phyloP scores from a whole-genome alignment of 2,329 filamentous ascomycete species.

The Grosmannia serpens region DNA sequence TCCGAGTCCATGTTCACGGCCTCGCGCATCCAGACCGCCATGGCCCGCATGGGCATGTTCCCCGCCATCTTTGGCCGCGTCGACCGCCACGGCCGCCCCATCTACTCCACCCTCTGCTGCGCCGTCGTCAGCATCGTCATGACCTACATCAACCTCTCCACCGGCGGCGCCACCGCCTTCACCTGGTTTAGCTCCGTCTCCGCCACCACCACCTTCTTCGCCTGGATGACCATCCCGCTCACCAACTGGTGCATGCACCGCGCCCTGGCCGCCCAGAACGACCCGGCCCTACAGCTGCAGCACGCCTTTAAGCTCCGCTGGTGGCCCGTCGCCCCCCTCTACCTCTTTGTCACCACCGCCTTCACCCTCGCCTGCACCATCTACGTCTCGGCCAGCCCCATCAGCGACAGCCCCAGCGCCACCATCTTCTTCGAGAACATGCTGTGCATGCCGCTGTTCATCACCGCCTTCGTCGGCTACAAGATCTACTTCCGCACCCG shows the following conservation, averaged over 20 bases:
- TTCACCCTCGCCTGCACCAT: constrained; percentile 6
- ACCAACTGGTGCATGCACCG: constrained; percentile 10
- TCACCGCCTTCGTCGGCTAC: constrained; percentile 5
- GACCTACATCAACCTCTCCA: constrained; percentile 10
- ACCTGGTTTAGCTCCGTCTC: constrained; percentile 10
- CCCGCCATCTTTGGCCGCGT: constrained; percentile 8
- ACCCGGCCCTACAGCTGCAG: constrained; percentile 4
- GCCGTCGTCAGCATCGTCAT: constrained; percentile 6
- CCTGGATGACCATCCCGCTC: constrained; percentile 9
- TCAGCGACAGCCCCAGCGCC: constrained; percentile 2
- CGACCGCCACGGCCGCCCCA: constrained; percentile 6
- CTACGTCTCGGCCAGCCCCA: constrained; percentile 8
- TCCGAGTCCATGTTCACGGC: constrained; percentile 10
- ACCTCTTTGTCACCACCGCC: constrained; percentile 4
- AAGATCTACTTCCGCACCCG: constrained; percentile 9
- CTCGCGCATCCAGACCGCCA: constrained; percentile 9
- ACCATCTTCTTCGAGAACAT: constrained; percentile 9
- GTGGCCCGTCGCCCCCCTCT: constrained; percentile 5
- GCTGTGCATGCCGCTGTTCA: constrained; percentile 8
- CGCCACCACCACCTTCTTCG: constrained; percentile 9
- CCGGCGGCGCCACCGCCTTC: constrained; percentile 6
- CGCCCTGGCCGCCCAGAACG: constrained; percentile 6
- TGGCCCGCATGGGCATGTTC: constrained; percentile 10
- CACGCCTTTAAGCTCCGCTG: constrained; percentile 7
- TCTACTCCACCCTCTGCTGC: constrained; percentile 5